Conservation (phyloP, 2,329 filamentous ascomycete genomes). For the Acrodontium crateriforme region DNA sequence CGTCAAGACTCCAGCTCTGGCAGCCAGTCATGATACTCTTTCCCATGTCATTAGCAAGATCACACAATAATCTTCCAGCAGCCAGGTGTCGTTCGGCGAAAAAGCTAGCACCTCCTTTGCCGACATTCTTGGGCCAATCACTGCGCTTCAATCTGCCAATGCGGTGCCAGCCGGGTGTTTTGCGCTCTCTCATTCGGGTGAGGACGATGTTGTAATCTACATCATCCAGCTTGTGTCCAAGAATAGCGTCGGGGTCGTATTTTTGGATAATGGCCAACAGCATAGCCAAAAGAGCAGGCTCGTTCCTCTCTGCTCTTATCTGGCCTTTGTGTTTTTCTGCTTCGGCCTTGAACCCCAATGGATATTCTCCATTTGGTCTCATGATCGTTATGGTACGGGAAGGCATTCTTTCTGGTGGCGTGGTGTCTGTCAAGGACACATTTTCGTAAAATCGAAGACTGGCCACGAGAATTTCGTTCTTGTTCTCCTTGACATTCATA, state of each 20-base stretch:
- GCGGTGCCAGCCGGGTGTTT: conserved; percentile 86
- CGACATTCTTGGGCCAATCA: conserved; percentile 78
- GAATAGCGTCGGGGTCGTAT: conserved; percentile 81
- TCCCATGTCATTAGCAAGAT: conserved; percentile 89
- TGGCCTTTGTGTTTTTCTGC: conserved; percentile 61
- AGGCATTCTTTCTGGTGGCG: conserved; percentile 72
- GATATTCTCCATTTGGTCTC: conserved; percentile 67
- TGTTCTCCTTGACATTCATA: conserved; percentile 85
- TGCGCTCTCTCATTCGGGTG: conserved; percentile 75
- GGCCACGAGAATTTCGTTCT: conserved; percentile 85
- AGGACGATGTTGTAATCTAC: conserved; percentile 89
- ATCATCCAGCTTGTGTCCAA: conserved; percentile 93
- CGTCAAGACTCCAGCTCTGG: conserved; percentile 93
- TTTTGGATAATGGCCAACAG: conserved; percentile 81
- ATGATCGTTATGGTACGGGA: conserved; percentile 87
- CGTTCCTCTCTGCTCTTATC: conserved; percentile 69
- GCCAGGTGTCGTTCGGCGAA: conserved; percentile 87
- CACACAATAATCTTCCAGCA: conserved; percentile 78
- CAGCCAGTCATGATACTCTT: conserved; percentile 96
- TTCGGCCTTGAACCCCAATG: conserved; percentile 71
- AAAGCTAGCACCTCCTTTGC: conserved; percentile 74
- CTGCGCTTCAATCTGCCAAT: conserved; percentile 73
- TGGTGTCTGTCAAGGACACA: conserved; percentile 73
- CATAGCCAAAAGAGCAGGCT: conserved; percentile 71
- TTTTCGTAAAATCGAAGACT: conserved; percentile 90